Evolutionary conservation across 139 green algal species (phyloP).

Genomic region (Desmodesmus armatus): DNA sequence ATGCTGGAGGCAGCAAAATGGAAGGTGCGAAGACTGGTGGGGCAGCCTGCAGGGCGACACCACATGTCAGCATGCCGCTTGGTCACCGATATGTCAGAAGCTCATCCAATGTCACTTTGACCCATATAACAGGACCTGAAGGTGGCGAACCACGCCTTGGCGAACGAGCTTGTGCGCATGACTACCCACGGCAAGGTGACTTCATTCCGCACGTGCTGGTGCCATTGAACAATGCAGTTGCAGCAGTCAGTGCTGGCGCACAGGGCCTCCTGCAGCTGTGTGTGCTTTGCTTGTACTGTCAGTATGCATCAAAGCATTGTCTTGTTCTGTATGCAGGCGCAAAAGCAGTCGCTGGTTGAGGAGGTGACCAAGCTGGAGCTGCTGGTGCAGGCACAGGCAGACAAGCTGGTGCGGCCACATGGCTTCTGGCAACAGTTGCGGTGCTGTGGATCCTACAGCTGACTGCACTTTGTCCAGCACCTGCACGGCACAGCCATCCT

Average conservation of each 20-base stretch:
- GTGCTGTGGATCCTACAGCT: too few relatives aligned
- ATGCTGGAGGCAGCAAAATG: conserved; percentile 15
- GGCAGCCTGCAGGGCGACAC: too few relatives aligned
- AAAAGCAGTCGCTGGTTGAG: neutral
- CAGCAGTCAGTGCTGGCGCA: too few relatives aligned
- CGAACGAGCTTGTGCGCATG: conserved; percentile 29
- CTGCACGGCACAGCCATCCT: too few relatives aligned
- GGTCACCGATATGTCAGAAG: too few relatives aligned
- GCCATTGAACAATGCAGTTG: too few relatives aligned
- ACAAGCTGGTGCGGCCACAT: conserved; percentile 13
- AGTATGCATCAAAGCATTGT: neutral
- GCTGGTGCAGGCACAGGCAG: conserved; percentile 16
- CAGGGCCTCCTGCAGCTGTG: too few relatives aligned
- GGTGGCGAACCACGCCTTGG: conserved; percentile 17
- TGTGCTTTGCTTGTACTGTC: neutral
- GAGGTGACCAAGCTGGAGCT: conserved; percentile 23
- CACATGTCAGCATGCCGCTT: neutral
- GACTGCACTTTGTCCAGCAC: neutral
- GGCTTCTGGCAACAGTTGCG: too few relatives aligned
- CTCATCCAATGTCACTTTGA: too few relatives aligned
- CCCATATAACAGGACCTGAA: conserved; percentile 7
- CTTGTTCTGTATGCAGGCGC: conserved; percentile 1
- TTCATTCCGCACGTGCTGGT: too few relatives aligned
- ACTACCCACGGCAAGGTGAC: too few relatives aligned
- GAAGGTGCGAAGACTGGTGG: too few relatives aligned